Evolutionary conservation across 169 alveolate species (phyloP), one percentile per base, ranked within the genome.

Genomic region (Plasmodium sp.): DNA sequence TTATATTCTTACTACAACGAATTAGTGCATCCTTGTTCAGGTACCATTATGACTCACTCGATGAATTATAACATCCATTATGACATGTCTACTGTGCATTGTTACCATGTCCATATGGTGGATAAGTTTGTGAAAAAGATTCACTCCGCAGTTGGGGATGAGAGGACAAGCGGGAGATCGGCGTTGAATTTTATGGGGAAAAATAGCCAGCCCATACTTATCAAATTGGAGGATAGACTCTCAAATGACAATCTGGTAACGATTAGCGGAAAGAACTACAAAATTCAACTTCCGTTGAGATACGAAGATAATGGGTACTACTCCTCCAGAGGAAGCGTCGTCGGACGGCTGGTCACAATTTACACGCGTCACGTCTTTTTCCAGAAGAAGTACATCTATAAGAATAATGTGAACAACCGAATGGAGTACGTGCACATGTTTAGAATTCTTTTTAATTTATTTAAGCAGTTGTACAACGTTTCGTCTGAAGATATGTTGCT

Each of bases 401-500:
- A 81, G 75, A 81, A 67, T 71, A 82, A 82, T 31, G 62, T 18
- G 16, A 39, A 92, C 75, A 92, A 82, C 31, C 51, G 84, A 82
- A 92, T 92, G 95, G 95, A 81, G 56, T 82, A 92, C 51, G 81
- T 92, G 12, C 95, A 92, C 48, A 22, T 92, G 73, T 92, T 92
- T 51, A 75, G 95, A 82, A 79, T 82, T 27, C 58, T 92, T 48
- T 81, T 82, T 81, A n/a, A 83, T 33, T 51, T 92, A 58, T 71
- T 81, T 31, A 18, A 33, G 58, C 10, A 81, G 34, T n/a, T 71
- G 39, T 48, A 82, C 41, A 56, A 72, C 6, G 83, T 92, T 22
- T 72, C 95, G 43, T 18, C 43, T 81, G 95, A 82, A 51, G 36
- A 92, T 45, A 54, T 92, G 95, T 58, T 92, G 74, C 51, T 81